A percentile compares a stretch with the other conserved stretches of the same genome.
These are phyloP conservation scores for Neopestalotiopsis rosae DNA, from an alignment of 2,329 filamentous ascomycete genomes.

Conservation along the genomic window DNA sequence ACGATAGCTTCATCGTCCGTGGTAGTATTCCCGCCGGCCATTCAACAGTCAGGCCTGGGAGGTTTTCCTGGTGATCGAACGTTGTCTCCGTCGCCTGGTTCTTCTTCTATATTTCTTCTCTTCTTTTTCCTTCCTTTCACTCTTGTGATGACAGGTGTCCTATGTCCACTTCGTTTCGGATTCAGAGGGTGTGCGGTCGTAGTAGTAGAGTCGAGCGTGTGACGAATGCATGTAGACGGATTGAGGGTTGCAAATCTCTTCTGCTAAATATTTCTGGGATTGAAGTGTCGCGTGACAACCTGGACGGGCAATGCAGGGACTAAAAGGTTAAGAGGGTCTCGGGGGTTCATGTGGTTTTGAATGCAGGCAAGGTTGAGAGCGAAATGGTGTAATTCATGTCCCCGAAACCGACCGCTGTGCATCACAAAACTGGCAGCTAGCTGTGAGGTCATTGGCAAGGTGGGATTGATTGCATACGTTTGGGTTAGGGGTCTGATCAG, in stretches of 20 bases:
- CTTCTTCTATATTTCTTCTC: not conserved
- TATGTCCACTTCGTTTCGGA: not conserved
- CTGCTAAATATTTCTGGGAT: not conserved
- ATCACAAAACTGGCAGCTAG: conserved; percentile 8
- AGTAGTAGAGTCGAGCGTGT: not conserved
- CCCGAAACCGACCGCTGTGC: not conserved
- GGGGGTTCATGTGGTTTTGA: not conserved
- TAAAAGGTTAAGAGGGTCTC: not conserved
- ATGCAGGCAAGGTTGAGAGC: not conserved
- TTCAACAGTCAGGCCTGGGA: conserved; percentile 16
- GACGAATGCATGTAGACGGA: conserved; percentile 10
- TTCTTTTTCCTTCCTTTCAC: not conserved
- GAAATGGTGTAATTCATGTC: conserved; percentile 9
- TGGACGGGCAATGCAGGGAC: not conserved
- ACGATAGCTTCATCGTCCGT: conserved; percentile 15
- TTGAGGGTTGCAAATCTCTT: not conserved
- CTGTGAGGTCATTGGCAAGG: conserved; percentile 17
- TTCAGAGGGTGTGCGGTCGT: not conserved
- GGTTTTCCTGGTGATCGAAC: not conserved
- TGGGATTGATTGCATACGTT: conserved; percentile 6
- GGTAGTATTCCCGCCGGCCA: conserved; percentile 16
- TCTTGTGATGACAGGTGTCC: not conserved
- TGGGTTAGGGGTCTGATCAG: conserved; percentile 9
- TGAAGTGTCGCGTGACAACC: not conserved
- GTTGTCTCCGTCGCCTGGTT: conserved; percentile 5